Conservation (phyloP, 495 filamentous ascomycete genomes). For the Lophiotrema nucula region DNA sequence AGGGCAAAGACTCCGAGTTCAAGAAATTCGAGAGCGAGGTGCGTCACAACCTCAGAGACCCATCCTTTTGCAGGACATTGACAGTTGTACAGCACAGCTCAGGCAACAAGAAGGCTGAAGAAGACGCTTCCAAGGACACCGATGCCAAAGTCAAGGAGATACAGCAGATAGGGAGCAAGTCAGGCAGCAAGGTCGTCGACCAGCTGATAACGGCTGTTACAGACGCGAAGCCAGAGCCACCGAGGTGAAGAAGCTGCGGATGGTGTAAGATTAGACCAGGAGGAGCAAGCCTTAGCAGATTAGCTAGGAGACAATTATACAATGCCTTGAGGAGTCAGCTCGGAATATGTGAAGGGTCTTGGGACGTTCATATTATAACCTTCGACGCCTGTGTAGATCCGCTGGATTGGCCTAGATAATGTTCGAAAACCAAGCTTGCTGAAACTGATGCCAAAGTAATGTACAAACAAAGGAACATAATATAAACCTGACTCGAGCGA, state of each 20-base stretch:
- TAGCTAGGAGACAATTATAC: too few species aligned
- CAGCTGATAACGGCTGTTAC: slow-evolving; percentile 77
- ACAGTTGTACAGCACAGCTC: slow-evolving; percentile 67
- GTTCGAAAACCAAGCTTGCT: too few species aligned
- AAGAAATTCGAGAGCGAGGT: slow-evolving; percentile 94
- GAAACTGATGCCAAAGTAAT: too few species aligned
- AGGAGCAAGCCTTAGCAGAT: too few species aligned
- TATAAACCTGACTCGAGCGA: too few species aligned
- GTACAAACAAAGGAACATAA: too few species aligned
- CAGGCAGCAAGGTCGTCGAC: slow-evolving; percentile 73
- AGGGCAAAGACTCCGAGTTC: slow-evolving; percentile 88
- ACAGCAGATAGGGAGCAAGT: slow-evolving; percentile 71
- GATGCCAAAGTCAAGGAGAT: slow-evolving; percentile 81
- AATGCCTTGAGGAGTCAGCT: too few species aligned
- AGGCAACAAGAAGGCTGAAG: slow-evolving; percentile 83
- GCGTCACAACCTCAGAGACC: slow-evolving; percentile 5
- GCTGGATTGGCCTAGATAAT: too few species aligned
- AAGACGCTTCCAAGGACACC: slow-evolving; percentile 79
- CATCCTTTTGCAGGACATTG: neutral
- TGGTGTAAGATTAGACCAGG: too few species aligned
- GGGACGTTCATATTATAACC: too few species aligned
- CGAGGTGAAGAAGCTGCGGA: slow-evolving; percentile 10
- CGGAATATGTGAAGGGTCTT: too few species aligned
- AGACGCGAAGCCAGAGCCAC: slow-evolving; percentile 66
- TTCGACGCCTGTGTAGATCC: too few species aligned